Base-by-base conservation (phyloP, 257 asterid species). In the Pogostemon cablin region DNA sequence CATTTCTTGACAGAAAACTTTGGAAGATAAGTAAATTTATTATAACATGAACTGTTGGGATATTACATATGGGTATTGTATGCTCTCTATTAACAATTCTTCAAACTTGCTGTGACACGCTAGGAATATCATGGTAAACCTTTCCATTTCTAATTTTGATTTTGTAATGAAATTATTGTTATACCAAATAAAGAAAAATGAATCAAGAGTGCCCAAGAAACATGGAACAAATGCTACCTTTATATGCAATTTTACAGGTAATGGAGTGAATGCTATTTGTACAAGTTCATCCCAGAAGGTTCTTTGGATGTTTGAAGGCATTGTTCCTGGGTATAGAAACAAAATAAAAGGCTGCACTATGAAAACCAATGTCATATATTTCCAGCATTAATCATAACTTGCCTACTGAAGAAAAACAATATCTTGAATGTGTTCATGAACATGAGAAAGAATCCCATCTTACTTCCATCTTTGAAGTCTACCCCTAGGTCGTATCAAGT, bases 401-500 rank as follows among this genome's bases (percentile, higher is more conserved):
- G 62, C 58, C 65, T 50, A 41, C 50, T 9, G 60, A 42, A 57
- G 32, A 47, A 32, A 52, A 15, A 41, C 57, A 69, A 54, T 8
- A 62, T 47, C 63, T 67, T 74, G 73, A 65, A 64, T n/a, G 55
- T 48, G 70, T 66, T 60, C 77, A 68, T 72, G 40, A 63, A 59
- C 85, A 62, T 41, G 8, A 59, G 15, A 44, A 48, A 69, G 32
- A 50, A 40, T 54, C 32, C 6, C 48, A 10, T 69, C 38, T 84
- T 72, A 92, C 49, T 68, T 67, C 85, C 82, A 83, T 78, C 85
- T 80, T 80, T 87, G 90, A 25, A 69, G 82, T 82, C 85, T 76
- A 49, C 86, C 80, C 64, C 81, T 81, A 20, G 82, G 58, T 72
- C 90, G 90, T 62, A 91, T 82, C 42, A 95, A 81, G 81, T 95